A percentile compares a stretch with the other conserved stretches of the same genome.
Conservation (phyloP, 2,329 filamentous ascomycete genomes). For the Acarospora socialis region DNA sequence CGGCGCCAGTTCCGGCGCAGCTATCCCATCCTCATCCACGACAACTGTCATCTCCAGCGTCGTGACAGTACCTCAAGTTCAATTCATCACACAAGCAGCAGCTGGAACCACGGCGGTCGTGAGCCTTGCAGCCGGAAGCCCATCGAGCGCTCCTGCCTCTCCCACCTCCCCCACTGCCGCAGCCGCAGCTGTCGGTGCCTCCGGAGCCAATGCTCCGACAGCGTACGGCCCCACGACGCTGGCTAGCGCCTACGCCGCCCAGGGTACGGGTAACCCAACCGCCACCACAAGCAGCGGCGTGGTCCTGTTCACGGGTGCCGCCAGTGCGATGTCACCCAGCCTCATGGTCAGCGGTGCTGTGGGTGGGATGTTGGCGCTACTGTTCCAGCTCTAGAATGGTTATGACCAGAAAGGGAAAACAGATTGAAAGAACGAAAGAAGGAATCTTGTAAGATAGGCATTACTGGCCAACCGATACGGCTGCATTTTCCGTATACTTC, state of each 20-base stretch:
- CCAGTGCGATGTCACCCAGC: no score
- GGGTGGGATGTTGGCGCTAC: no score
- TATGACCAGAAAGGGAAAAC: no score
- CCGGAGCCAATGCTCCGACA: constrained; percentile 1
- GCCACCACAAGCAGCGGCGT: constrained; percentile 2
- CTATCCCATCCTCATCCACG: constrained; percentile 6
- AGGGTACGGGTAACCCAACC: neutral
- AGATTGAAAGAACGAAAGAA: no score
- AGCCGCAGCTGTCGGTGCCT: constrained; percentile 13
- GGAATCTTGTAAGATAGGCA: no score
- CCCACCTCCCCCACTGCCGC: no score
- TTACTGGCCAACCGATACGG: no score
- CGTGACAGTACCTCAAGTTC: constrained; percentile 13
- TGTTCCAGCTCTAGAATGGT: no score
- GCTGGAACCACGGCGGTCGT: constrained; percentile 5
- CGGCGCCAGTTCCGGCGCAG: constrained; percentile 14
- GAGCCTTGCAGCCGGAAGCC: constrained; percentile 11
- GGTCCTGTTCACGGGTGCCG: constrained; percentile 10
- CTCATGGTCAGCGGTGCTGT: no score
- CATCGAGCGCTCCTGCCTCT: no score
- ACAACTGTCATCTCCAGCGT: constrained; percentile 24
- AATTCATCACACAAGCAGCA: constrained; percentile 3
- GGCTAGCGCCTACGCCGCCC: neutral
- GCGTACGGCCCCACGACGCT: constrained; percentile 3
- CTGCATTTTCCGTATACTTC: no score